phyloP scores from a whole-genome alignment of 306 rosid species.

The Trifolium pratense region DNA sequence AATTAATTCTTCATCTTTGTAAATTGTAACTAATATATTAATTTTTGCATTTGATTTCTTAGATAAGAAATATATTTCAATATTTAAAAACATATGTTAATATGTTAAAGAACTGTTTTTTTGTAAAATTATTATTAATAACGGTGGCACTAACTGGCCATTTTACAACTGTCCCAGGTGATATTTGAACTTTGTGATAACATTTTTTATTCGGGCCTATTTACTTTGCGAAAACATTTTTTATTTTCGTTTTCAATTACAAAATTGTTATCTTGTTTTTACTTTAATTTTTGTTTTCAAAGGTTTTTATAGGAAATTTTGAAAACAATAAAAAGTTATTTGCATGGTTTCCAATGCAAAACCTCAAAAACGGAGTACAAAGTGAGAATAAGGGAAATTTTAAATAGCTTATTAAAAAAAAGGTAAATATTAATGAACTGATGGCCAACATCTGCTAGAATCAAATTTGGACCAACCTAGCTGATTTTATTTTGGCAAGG shows the following conservation, averaged over 20 bases:
- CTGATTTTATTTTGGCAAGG: conserved; percentile 20
- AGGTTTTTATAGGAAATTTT: neutral
- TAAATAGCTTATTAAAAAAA: too few species aligned
- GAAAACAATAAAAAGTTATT: too few species aligned
- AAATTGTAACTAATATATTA: conserved; percentile 12
- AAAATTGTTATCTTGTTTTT: neutral
- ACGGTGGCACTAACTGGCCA: too few species aligned
- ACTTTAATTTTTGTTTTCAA: neutral
- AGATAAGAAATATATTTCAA: conserved; percentile 7
- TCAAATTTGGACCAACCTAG: conserved; percentile 14
- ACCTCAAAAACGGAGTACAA: neutral
- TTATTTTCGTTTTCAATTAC: neutral
- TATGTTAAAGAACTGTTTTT: conserved; percentile 22
- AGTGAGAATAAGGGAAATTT: neutral
- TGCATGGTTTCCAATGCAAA: neutral
- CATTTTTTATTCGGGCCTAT: neutral
- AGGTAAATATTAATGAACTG: neutral
- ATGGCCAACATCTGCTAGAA: neutral
- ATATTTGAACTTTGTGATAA: neutral
- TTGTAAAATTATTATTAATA: too few species aligned
- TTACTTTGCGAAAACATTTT: conserved; percentile 9
- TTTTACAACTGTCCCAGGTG: too few species aligned
- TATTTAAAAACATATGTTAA: too few species aligned
- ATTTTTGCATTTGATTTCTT: conserved; percentile 20
- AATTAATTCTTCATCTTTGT: conserved; percentile 18